These are phyloP conservation scores for Cystobasidiaceae sp. DNA, from an alignment of 1,284 basidiomycete genomes.

Conservation along the genomic window DNA sequence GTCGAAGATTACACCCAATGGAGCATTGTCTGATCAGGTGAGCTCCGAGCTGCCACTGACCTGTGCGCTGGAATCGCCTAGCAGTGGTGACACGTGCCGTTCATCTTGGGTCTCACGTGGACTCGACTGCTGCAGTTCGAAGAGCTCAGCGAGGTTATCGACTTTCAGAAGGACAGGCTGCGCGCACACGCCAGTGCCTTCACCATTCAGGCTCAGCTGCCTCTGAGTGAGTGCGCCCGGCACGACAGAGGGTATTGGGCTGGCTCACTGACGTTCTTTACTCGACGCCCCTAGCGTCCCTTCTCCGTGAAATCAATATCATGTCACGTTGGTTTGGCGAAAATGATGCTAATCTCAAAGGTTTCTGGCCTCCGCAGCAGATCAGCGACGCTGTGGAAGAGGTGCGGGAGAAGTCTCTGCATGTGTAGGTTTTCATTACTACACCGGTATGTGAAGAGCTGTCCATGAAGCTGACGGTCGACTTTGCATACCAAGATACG, in stretches of 20 bases:
- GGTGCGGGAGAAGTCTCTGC: neutral
- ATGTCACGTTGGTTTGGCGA: neutral
- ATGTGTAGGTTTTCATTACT: neutral
- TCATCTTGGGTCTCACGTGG: too few relatives aligned
- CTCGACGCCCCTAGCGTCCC: neutral
- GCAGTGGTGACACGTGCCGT: too few relatives aligned
- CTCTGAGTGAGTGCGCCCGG: neutral
- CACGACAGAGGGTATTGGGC: too few relatives aligned
- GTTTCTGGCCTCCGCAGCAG: neutral
- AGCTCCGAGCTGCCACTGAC: too few relatives aligned
- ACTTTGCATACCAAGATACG: too few relatives aligned
- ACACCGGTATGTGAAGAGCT: too few relatives aligned
- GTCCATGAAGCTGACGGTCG: too few relatives aligned
- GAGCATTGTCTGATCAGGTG: too few relatives aligned
- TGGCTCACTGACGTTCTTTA: too few relatives aligned
- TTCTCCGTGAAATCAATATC: neutral
- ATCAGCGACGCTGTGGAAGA: neutral
- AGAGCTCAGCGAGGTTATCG: neutral
- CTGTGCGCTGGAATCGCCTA: too few relatives aligned
- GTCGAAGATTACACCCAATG: too few relatives aligned
- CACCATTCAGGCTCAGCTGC: neutral
- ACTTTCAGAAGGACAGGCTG: neutral
- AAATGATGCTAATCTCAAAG: slow-evolving; percentile 1
- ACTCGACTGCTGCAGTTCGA: too few relatives aligned
- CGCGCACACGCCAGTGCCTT: neutral